phyloP scores from a whole-genome alignment of 371 early-diverging fungal species.

The Funneliformis caledonium region DNA sequence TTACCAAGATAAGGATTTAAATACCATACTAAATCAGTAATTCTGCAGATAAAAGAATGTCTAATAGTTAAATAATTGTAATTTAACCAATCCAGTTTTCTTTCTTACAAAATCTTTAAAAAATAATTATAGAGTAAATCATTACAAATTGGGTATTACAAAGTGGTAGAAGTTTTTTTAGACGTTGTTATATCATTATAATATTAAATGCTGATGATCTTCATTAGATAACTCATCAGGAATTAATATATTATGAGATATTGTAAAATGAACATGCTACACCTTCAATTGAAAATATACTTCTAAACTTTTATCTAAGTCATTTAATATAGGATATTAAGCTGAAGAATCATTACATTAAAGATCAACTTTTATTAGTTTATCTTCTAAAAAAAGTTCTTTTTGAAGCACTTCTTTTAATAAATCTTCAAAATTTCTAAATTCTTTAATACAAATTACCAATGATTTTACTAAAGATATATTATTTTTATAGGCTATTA shows the following conservation, averaged over 20 bases:
- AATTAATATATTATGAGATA: not conserved
- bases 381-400: not conserved
- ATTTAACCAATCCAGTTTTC: not conserved
- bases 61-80: not conserved
- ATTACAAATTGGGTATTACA: not conserved
- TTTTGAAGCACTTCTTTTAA: not conserved
- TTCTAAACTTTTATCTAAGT: not conserved
- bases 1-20: not conserved
- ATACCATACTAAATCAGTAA: not conserved
- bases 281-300: not conserved
- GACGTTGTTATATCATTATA: not conserved
- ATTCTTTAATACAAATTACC: not conserved
- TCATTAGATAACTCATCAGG: not conserved
- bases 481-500: no score
- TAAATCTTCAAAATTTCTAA: no score
- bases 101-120: not conserved
- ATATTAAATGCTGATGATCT: not conserved
- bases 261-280: not conserved
- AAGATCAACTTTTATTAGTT: not conserved
- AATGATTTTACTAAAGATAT: not conserved
- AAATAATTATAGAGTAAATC: constrained; percentile 10
- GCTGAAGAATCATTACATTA: not conserved
- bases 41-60: not conserved
- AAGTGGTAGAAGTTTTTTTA: not conserved
- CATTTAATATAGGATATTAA: not conserved